These are phyloP conservation scores for Hyaloscypha finlandica DNA, from an alignment of 495 filamentous ascomycete species.

Conservation along the genomic window DNA sequence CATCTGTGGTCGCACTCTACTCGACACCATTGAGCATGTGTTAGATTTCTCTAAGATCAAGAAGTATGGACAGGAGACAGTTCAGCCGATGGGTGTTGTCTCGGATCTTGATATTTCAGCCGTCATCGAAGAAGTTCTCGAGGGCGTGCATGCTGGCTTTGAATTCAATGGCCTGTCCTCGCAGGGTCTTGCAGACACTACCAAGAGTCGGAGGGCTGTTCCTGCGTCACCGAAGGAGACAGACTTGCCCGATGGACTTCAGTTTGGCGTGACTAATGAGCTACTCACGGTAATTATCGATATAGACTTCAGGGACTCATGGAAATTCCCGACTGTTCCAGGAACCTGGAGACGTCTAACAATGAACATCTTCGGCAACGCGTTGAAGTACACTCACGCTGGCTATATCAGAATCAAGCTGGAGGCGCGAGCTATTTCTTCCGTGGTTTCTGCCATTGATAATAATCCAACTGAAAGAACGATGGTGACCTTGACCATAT, in stretches of 20 bases:
- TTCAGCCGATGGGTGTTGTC: slow-evolving; percentile 13
- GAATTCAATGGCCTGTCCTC: slow-evolving; percentile 30
- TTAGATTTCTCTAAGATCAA: slow-evolving; percentile 62
- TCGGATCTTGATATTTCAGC: slow-evolving; percentile 22
- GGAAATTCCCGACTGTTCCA: slow-evolving; percentile 42
- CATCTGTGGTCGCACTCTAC: slow-evolving; percentile 69
- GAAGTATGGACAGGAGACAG: slow-evolving; percentile 20
- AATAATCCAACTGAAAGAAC: slow-evolving; percentile 14
- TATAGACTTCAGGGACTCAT: slow-evolving; percentile 26
- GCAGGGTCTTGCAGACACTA: slow-evolving; percentile 15
- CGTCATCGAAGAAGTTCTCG: slow-evolving; percentile 51
- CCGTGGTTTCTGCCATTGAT: background rate
- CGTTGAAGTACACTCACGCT: slow-evolving; percentile 71
- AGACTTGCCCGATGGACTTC: slow-evolving; percentile 1
- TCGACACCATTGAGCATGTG: slow-evolving; percentile 75
- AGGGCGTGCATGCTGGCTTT: slow-evolving; percentile 53
- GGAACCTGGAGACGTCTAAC: slow-evolving; percentile 67
- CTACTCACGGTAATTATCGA: slow-evolving; percentile 22
- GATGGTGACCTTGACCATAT: slow-evolving; percentile 23
- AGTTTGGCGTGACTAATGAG: background rate
- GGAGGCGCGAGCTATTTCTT: slow-evolving; percentile 7
- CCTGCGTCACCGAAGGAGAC: background rate
- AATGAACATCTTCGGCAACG: slow-evolving; percentile 82
- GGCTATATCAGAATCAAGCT: slow-evolving; percentile 57
- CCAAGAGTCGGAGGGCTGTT: slow-evolving; percentile 7